Evolutionary conservation across 1,284 basidiomycete genomes (phyloP).

Genomic region (Cryptococcus neoformans): DNA sequence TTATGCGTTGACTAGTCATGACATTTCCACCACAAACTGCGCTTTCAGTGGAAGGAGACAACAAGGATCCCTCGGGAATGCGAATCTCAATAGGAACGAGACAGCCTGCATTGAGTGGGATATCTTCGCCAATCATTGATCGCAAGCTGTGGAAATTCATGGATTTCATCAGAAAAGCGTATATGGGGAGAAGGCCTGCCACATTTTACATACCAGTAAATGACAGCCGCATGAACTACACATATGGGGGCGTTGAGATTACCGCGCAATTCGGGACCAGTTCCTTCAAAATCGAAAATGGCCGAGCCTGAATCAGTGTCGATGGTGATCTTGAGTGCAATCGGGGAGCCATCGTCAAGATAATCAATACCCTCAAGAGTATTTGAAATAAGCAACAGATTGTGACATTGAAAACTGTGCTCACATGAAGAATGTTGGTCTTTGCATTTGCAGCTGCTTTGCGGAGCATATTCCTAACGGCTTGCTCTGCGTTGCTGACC

Average conservation of each 20-base stretch:
- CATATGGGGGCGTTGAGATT: conserved; percentile 87
- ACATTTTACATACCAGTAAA: conserved; percentile 59
- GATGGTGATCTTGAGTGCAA: conserved; percentile 76
- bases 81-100: conserved; percentile 52
- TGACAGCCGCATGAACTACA: conserved; percentile 88
- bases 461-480: conserved; percentile 76
- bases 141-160: conserved; percentile 54
- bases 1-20: conserved; percentile 85
- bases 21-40: conserved; percentile 95
- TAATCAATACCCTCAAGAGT: conserved; percentile 26
- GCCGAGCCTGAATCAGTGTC: conserved; percentile 73
- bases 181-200: no score
- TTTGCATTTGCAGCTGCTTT: conserved; percentile 34
- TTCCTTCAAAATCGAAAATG: conserved; percentile 82
- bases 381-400: background rate
- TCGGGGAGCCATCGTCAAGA: conserved; percentile 80
- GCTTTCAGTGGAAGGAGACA: conserved; percentile 78
- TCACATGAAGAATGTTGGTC: conserved; percentile 57
- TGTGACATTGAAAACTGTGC: conserved; percentile 42
- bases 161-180: background rate
- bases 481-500: conserved; percentile 75
- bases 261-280: conserved; percentile 81
- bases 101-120: conserved; percentile 92
- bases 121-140: conserved; percentile 86
- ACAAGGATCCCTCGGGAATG: conserved; percentile 74